Evolutionary conservation across 352 stramenopile genomes (phyloP).

Genomic region (Phytopythium kandeliae): DNA sequence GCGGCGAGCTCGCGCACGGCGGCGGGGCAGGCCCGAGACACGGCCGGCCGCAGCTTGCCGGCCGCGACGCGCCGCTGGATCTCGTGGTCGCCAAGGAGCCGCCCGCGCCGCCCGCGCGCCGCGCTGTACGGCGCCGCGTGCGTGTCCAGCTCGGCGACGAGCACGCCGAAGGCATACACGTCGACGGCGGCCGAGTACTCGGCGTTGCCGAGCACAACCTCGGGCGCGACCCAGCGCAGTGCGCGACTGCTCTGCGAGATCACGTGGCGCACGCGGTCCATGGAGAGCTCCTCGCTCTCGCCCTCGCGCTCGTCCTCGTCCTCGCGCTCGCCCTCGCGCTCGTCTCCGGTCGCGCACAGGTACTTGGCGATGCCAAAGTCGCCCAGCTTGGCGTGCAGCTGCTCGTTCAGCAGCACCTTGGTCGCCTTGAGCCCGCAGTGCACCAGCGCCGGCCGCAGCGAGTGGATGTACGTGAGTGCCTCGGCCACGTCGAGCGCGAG

Average conservation of each 20-base stretch:
- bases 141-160: slow-evolving; percentile 18
- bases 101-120: slow-evolving; percentile 4
- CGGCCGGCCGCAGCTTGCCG: slow-evolving; percentile 20
- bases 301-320: too few species aligned
- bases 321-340: too few species aligned
- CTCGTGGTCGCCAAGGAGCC: slow-evolving; percentile 10
- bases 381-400: slow-evolving; percentile 17
- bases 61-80: slow-evolving; percentile 25
- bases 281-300: slow-evolving; percentile 5
- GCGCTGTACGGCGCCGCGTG: slow-evolving; percentile 15
- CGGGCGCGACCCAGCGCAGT: slow-evolving; percentile 16
- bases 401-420: slow-evolving; percentile 17
- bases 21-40: slow-evolving; percentile 20
- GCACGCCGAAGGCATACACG: slow-evolving; percentile 18
- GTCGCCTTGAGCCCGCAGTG: slow-evolving; percentile 23
- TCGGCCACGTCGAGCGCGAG: slow-evolving; percentile 43
- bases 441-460: slow-evolving; percentile 15
- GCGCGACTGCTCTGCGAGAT: slow-evolving; percentile 9
- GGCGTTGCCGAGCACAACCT: slow-evolving; percentile 13
- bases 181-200: slow-evolving; percentile 17
- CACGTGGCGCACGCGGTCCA: slow-evolving; percentile 16
- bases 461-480: slow-evolving; percentile 27
- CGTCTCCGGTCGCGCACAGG: not conserved
- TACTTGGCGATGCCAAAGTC: slow-evolving; percentile 24
- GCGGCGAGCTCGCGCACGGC: slow-evolving; percentile 20